Evolutionary conservation across 2,329 filamentous ascomycete genomes (phyloP).

Genomic region (Mycosphaerella arachidis): DNA sequence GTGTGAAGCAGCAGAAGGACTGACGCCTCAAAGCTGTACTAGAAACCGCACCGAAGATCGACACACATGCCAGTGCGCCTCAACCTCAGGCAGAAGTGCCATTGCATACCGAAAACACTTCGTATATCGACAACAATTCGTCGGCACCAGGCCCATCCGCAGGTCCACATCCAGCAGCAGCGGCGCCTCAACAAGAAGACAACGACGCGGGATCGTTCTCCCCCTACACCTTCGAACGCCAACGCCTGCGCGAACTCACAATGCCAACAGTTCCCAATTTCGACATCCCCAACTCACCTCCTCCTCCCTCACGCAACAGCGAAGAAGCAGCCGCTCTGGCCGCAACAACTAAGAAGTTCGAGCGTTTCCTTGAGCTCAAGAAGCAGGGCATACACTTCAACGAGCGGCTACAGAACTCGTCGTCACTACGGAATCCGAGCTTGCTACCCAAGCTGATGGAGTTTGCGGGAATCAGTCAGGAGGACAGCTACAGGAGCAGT

Average conservation of each 20-base stretch:
- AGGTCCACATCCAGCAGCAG: constrained; percentile 2
- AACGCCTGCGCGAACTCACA: constrained; percentile 65
- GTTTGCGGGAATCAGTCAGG: constrained; percentile 57
- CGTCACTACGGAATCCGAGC: constrained; percentile 66
- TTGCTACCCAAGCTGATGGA: constrained; percentile 67
- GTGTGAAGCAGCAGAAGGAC: not conserved
- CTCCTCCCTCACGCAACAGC: constrained; percentile 40
- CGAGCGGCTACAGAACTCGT: constrained; percentile 61
- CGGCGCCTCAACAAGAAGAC: constrained; percentile 6
- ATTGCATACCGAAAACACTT: not conserved
- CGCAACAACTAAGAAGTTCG: constrained; percentile 60
- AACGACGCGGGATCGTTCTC: constrained; percentile 41
- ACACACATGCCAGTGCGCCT: not conserved
- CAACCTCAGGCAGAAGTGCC: not conserved
- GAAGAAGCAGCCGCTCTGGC: constrained; percentile 30
- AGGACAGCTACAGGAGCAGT: constrained; percentile 63
- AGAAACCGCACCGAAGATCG: not conserved
- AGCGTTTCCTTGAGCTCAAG: constrained; percentile 72
- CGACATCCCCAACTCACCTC: constrained; percentile 69
- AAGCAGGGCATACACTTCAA: constrained; percentile 75
- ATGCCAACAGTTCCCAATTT: constrained; percentile 68
- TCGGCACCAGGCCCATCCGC: constrained; percentile 10
- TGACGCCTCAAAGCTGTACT: not conserved
- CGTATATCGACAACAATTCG: not conserved
- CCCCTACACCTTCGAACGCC: constrained; percentile 63